Evolutionary conservation across 805 yeast species (phyloP), one percentile per base, ranked within the genome.

Genomic region (Candida golubevii): DNA sequence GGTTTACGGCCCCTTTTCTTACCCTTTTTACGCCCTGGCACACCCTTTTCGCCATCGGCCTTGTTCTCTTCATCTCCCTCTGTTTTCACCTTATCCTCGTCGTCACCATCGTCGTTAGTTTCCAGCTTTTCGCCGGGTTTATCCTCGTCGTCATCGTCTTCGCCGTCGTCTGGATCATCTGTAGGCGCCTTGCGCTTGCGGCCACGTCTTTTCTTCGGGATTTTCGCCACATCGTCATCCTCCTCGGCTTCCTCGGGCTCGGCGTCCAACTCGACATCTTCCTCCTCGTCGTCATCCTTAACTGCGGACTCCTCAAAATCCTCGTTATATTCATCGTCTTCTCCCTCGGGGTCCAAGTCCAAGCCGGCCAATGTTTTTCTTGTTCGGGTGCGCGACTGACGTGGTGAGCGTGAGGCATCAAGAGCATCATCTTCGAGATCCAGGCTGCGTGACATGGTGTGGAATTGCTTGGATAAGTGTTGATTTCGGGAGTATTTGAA

Each of bases 1-100:
- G 67, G 65, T 55, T 63, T 69, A 55, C 71, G 67, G 44, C 76
- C 64, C 8, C 57, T 30, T 38, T 51, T 53, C 47, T 53, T 51
- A 9, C 55, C 55, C 42, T 70, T 67, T 49, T 66, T 69, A 2
- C 36, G 39, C 8, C 69, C 73, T 33, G 59, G 62, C 23, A 46
- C 50, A 31, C 47, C 42, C 37, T 47, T 36, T 27, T 36, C 38
- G 30, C 38, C 38, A 15, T 38, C 40, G 15, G 26, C 36, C 12
- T 10, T 23, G 7, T 6, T 8, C 28, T 41, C 26, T 35, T 44
- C 30, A 40, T 54, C 18, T 26, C 34, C 36, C 6, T n/a, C 45
- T 2, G 30, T 41, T 1, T 33, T 45, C 11, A 15, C 30, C 10
- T 40, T 36, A 27, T 33, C 46, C 26, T 35, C 42, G n/a, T 23